Evolutionary conservation across 306 rosid species (phyloP).

Genomic region (Acacia acuminata): DNA sequence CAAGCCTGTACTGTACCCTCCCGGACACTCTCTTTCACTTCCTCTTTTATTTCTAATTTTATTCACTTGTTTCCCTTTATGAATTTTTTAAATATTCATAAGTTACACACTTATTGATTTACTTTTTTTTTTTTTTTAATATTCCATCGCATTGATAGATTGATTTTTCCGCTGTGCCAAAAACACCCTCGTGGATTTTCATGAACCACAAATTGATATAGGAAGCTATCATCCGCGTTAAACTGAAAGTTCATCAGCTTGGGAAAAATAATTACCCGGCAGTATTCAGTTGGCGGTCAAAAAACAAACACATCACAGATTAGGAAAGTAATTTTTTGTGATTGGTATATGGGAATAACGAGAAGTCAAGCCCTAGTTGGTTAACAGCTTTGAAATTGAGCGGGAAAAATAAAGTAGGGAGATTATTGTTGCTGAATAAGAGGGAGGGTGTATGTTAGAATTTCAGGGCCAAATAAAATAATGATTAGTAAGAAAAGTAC

Average conservation of each 20-base stretch:
- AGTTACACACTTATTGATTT: no score
- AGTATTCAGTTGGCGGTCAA: neutral
- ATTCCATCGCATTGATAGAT: neutral
- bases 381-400: neutral
- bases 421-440: neutral
- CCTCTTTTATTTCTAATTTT: neutral
- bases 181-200: neutral
- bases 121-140: no score
- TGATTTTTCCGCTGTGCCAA: no score
- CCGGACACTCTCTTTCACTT: neutral
- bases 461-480: neutral
- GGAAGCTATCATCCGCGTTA: neutral
- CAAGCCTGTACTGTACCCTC: neutral
- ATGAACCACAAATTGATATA: neutral
- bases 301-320: neutral
- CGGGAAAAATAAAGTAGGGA: neutral
- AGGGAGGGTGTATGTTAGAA: no score
- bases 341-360: neutral
- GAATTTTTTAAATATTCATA: no score
- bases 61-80: neutral
- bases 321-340: neutral
- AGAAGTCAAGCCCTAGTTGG: no score
- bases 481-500: neutral
- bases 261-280: neutral
- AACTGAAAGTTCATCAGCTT: neutral